These are phyloP conservation scores for Aspergillus texensis DNA, from an alignment of 2,329 filamentous ascomycete species.

Conservation along the genomic window DNA sequence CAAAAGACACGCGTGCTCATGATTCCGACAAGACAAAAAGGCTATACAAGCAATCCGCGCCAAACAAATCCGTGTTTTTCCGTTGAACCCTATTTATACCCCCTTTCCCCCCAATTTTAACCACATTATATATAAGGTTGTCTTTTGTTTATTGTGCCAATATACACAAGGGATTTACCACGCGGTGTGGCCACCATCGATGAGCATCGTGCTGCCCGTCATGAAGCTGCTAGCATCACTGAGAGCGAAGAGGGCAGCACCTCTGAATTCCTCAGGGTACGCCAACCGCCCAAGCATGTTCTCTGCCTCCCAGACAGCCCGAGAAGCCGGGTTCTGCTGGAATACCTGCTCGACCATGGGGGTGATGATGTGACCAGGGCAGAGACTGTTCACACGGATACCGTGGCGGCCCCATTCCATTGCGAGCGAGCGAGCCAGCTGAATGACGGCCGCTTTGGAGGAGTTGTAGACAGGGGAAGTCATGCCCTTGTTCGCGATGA, in stretches of 20 bases:
- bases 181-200: conserved; percentile 69
- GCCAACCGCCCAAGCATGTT: conserved; percentile 59
- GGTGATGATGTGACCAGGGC: conserved; percentile 58
- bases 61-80: background rate
- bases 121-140: background rate
- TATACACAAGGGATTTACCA: conserved; percentile 34
- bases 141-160: background rate
- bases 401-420: conserved; percentile 56
- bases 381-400: conserved; percentile 58
- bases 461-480: conserved; percentile 53
- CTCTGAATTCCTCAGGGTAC: conserved; percentile 60
- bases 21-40: background rate
- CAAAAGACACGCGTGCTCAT: background rate
- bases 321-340: conserved; percentile 67
- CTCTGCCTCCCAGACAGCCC: conserved; percentile 46
- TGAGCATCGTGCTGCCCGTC: conserved; percentile 69
- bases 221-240: conserved; percentile 71
- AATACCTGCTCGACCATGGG: conserved; percentile 85
- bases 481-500: conserved; percentile 53
- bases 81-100: background rate
- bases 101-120: background rate
- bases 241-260: conserved; percentile 68
- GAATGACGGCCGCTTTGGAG: conserved; percentile 58
- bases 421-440: conserved; percentile 54
- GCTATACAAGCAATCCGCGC: background rate